Base-by-base conservation (phyloP, 192 early-diverging fungal genomes). In the Geranomyces michiganensis region DNA sequence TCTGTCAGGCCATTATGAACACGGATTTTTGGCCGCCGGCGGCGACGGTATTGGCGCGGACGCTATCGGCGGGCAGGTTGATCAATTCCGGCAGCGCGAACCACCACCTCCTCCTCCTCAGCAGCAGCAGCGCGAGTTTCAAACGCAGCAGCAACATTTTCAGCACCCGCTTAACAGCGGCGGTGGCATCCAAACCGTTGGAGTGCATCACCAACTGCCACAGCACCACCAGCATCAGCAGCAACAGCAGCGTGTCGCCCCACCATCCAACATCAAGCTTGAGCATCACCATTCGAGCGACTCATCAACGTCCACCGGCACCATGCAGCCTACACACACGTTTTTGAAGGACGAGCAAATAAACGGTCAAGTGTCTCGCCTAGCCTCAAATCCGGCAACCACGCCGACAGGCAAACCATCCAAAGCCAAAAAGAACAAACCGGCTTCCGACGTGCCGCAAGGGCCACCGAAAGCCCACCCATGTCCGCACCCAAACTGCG, bases 401-500 rank as follows among this genome's bases (percentile, higher is more conserved):
- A 0, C 24, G 31, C 24, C 24, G 48, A 7, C 36, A 41, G 36
- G 3, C 36, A 41, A 41, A 41, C 61, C 61, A 27, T 10, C 3
- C 31, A 17, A 61, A 27, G n/a, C 51, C 4, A 68, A 68, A 56
- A 68, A 68, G 66, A 44, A 8, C 0, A 29, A 70, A 44, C 13
- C 27, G 47, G 17, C n/a, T 7, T 14, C n/a, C 32, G 46, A 26
- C 41, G 46, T 56, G 7, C 51, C 51, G 51, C 58, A 8, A 17
- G 67, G 64, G 30, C 60, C 58, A 47, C 53, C 71, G 0, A 82
- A 82, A 67, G 78, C 81, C 33, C 76, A 75, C 65, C 62, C 82
- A 45, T 97, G 96, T 76, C 85, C 88, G 12, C 87, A 92, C 62
- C 79, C 85, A 24, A 87, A 90, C 46, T 98, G 96, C 81, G 89